phyloP scores from a whole-genome alignment of 2,329 filamentous ascomycete species.

The Leptoxyphium fumago region DNA sequence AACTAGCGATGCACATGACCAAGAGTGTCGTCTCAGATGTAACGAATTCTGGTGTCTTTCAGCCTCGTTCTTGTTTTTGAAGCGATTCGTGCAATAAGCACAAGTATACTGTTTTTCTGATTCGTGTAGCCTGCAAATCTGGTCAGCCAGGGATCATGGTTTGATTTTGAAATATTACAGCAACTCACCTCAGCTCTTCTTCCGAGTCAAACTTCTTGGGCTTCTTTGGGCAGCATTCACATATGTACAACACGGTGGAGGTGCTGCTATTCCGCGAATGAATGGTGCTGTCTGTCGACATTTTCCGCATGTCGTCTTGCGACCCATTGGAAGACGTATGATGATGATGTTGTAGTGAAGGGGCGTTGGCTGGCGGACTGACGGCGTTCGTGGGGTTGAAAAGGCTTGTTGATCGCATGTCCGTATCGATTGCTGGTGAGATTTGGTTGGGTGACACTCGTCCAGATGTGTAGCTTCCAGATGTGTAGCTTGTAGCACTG shows the following conservation, averaged over 20 bases:
- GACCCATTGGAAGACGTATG: slow-evolving; percentile 24
- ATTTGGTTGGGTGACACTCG: slow-evolving; percentile 45
- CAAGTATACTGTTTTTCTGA: slow-evolving; percentile 95
- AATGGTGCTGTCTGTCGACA: slow-evolving; percentile 29
- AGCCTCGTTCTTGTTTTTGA: slow-evolving; percentile 98
- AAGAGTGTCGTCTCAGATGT: slow-evolving; percentile 82
- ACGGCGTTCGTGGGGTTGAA: slow-evolving; percentile 35
- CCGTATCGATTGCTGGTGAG: slow-evolving; percentile 43
- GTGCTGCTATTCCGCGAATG: slow-evolving; percentile 35
- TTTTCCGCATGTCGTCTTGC: slow-evolving; percentile 25
- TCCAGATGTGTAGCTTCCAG: slow-evolving; percentile 34
- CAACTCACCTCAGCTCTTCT: slow-evolving; percentile 66
- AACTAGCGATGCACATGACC: slow-evolving; percentile 80
- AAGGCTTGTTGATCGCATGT: slow-evolving; percentile 38
- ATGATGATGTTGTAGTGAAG: slow-evolving; percentile 26
- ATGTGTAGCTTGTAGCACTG: slow-evolving; percentile 50
- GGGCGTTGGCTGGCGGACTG: slow-evolving; percentile 28
- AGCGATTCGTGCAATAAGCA: slow-evolving; percentile 80
- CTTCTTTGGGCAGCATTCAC: slow-evolving; percentile 93
- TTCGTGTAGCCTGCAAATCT: slow-evolving; percentile 55
- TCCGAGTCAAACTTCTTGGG: slow-evolving; percentile 84
- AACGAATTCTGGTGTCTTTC: slow-evolving; percentile 93
- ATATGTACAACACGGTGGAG: slow-evolving; percentile 50
- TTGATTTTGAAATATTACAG: background rate
- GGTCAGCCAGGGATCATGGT: background rate